Base-by-base conservation (phyloP, 139 green algal species). In the Tetraselmis chui region DNA sequence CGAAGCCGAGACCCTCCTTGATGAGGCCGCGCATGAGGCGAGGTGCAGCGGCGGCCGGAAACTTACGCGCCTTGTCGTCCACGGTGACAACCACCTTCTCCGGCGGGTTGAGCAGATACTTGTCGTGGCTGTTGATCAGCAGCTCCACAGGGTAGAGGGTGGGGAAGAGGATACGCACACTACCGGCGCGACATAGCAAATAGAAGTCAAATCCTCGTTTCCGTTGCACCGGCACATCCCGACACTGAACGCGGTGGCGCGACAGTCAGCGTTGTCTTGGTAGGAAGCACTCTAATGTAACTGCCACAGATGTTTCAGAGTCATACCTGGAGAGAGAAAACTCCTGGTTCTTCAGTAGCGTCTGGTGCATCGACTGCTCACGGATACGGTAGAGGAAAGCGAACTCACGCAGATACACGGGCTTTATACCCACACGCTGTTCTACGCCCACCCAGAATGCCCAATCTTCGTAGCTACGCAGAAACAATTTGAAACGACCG, bases 321-420 rank as follows among this genome's bases (percentile, higher is more conserved):
- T n/a, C n/a, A 18, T 18, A 67, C 45, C 30, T 79, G 18, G 84
- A 84, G 5, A 86, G 29, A 59, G 75, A 84, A 76, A 78, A 88
- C 75, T 83, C 81, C 76, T 88, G 84, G 74, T 83, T 32, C 59
- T 79, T 59, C 77, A 85, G 59, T 31, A 88, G 78, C 30, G 30
- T 83, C 81, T 86, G 84, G 78, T 88, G 84, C 84, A 88, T 88
- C 23, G 82, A 86, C 29, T 31, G n/a, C 0, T 25, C 26, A 2
- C 84, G 76, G 27, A 88, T 88, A 27, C 84, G 82, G 30, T 86
- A 86, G 28, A 75, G 59, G 67, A 88, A 88, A 29, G 84, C 24
- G 2, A 87, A 84, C 82, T 88, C 81, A 24, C 32, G 59, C 22
- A 88, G 81, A 76, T 86, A 77, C 24, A 29, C 28, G 23, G 84